Evolutionary conservation across 2,329 filamentous ascomycete genomes (phyloP).

Genomic region (Mollisia scopiformis): DNA sequence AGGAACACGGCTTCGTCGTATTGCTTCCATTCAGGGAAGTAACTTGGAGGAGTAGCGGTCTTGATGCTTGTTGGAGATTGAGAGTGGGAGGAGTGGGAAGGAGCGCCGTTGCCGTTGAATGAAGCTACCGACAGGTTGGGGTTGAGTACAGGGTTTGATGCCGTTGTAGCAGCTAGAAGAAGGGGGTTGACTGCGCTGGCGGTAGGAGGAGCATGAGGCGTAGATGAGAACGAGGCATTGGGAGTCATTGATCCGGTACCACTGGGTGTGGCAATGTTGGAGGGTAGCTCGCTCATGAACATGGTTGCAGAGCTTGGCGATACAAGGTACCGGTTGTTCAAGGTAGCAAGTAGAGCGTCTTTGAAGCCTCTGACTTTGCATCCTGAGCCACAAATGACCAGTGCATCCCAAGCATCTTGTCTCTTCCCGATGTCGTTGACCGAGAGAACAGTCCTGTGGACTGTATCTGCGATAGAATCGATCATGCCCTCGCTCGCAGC

Average conservation of each 20-base stretch:
- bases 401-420: conserved; percentile 85
- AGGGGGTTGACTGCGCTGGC: conserved; percentile 79
- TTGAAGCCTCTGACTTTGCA: conserved; percentile 76
- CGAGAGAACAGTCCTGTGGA: conserved; percentile 81
- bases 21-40: conserved; percentile 66
- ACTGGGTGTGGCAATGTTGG: conserved; percentile 86
- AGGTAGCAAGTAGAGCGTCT: conserved; percentile 80
- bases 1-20: conserved; percentile 68
- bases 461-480: conserved; percentile 80
- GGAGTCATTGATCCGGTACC: conserved; percentile 93
- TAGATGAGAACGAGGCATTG: conserved; percentile 47
- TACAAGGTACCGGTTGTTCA: conserved; percentile 83
- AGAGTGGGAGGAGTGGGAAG: conserved; percentile 61
- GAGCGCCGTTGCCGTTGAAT: conserved; percentile 44
- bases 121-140: conserved; percentile 41
- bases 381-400: conserved; percentile 92
- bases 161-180: conserved; percentile 86
- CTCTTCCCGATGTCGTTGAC: conserved; percentile 86
- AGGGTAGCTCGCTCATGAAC: conserved; percentile 95
- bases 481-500: conserved; percentile 73
- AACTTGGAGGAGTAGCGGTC: conserved; percentile 66
- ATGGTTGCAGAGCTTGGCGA: conserved; percentile 93
- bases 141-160: conserved; percentile 41
- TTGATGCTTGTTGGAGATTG: conserved; percentile 73
- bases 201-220: conserved; percentile 59